Base-by-base conservation (phyloP, 2,329 filamentous ascomycete species). In the Neofusicoccum sp. region DNA sequence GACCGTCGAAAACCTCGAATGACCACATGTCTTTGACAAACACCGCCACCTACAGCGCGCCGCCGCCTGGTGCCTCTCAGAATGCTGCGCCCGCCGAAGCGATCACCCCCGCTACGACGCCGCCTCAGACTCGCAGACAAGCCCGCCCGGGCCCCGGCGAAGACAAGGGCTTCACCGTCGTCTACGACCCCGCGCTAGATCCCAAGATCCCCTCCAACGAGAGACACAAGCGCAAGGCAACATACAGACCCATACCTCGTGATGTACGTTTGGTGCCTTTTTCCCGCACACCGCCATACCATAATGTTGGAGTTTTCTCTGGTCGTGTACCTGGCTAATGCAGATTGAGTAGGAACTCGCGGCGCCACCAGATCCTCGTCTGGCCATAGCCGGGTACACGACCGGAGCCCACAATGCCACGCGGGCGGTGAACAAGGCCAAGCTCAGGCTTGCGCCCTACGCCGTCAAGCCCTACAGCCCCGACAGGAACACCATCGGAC, bases 401-500 rank as follows among this genome's bases (percentile, higher is more conserved):
- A 74, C 74, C 60, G 79, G 79, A 36, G 73, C 73, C 61, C 80
- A 78, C 63, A 61, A 47, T 48, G 41, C 33, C 24, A 30, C 57
- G 45, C 45, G 57, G 38, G 57, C 31, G 45, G 67, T 66, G 57
- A 69, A 74, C 30, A 93, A 88, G 79, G 88, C 86, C 65, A 90
- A 85, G 68, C 79, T 87, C 71, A 89, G 84, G 70, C 85, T 83
- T 67, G 84, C 89, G 30, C 89, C 89, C 0, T 96, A 96, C 76
- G 87, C 89, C 63, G 78, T 96, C 56, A 90, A 86, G 71, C 88
- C 89, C 24, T 97, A 96, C 75, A 77, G 85, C 28, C 95, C 91
- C 75, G 93, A 98, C 72, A 86, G 86, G 68, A 91, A 91, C 4
- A 96, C 93, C 2, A 86, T 96, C 67, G 93, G 93, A 0, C 91